A percentile compares a stretch with the other conserved stretches of the same genome.
phyloP scores from a whole-genome alignment of 495 filamentous ascomycete species.

The Stereocaulon alpinum region DNA sequence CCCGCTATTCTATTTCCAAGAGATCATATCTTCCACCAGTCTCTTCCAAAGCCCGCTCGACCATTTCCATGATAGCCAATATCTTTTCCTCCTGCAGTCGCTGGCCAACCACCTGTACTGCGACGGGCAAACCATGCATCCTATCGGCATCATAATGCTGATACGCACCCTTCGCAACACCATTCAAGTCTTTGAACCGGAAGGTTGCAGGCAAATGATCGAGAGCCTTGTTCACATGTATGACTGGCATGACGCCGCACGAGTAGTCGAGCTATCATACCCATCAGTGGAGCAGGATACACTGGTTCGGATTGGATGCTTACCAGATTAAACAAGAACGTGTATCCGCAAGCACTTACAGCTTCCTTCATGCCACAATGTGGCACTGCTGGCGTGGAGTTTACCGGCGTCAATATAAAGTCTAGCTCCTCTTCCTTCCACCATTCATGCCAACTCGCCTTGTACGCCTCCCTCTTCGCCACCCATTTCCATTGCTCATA shows the following conservation, averaged over 20 bases:
- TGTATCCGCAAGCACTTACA: constrained; percentile 85
- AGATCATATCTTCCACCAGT: constrained; percentile 51
- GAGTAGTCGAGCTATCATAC: constrained; percentile 64
- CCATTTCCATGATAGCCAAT: constrained; percentile 66
- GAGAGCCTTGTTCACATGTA: constrained; percentile 59
- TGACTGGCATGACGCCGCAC: constrained; percentile 75
- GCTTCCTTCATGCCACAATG: constrained; percentile 80
- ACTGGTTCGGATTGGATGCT: constrained; percentile 9
- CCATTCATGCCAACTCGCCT: constrained; percentile 69
- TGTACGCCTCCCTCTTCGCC: constrained; percentile 63
- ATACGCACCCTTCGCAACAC: constrained; percentile 74
- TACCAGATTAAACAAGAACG: constrained; percentile 87
- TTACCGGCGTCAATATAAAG: constrained; percentile 73
- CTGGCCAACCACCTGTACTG: constrained; percentile 74
- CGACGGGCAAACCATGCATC: constrained; percentile 85
- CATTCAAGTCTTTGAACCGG: constrained; percentile 53
- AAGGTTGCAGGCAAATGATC: constrained; percentile 56
- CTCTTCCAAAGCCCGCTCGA: constrained; percentile 63
- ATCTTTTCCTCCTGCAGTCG: constrained; percentile 90
- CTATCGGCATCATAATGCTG: constrained; percentile 71
- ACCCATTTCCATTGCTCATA: constrained; percentile 77
- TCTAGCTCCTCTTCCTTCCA: constrained; percentile 64
- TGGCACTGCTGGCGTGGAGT: constrained; percentile 83
- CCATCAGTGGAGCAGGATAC: not conserved
- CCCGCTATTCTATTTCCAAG: constrained; percentile 44